Conservation (phyloP, 2,329 filamentous ascomycete genomes). For the Didymella keratinophila region DNA sequence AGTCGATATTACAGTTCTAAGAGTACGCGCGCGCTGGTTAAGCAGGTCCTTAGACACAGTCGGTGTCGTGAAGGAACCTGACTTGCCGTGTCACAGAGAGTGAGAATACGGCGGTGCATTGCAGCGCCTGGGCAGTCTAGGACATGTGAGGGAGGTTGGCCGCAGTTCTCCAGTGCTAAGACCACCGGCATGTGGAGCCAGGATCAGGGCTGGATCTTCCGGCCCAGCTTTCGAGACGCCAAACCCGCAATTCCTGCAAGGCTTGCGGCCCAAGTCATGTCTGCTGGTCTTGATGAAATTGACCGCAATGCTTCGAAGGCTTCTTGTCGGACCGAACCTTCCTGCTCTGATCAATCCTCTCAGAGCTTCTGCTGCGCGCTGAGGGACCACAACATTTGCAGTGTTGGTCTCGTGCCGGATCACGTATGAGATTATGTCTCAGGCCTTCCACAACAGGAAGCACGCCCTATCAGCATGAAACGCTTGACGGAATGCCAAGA, state of each 20-base stretch:
- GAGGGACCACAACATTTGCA: background rate
- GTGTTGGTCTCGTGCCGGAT: background rate
- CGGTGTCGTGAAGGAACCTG: slow-evolving; percentile 5
- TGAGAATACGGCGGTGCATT: slow-evolving; percentile 6
- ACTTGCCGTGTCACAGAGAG: background rate
- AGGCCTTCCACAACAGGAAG: slow-evolving; percentile 8
- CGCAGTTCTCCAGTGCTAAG: slow-evolving; percentile 12
- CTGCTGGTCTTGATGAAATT: background rate
- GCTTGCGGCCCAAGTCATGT: background rate
- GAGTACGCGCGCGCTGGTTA: background rate
- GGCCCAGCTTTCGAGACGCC: slow-evolving; percentile 13
- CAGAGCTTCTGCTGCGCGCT: background rate
- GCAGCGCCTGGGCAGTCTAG: slow-evolving; percentile 10
- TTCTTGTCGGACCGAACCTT: slow-evolving; percentile 5
- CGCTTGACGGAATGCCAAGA: slow-evolving; percentile 11
- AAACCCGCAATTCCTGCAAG: background rate
- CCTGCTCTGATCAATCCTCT: background rate
- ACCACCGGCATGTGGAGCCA: slow-evolving; percentile 14
- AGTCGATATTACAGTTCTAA: background rate
- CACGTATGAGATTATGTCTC: slow-evolving; percentile 2
- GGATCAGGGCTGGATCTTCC: slow-evolving; percentile 10
- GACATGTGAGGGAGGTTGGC: slow-evolving; percentile 15
- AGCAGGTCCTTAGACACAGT: slow-evolving; percentile 1
- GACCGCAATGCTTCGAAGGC: slow-evolving; percentile 4
- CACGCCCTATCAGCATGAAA: slow-evolving; percentile 15